Evolutionary conservation across 805 yeast genomes (phyloP).

Genomic region (Tetrapisispora taiwanensis): DNA sequence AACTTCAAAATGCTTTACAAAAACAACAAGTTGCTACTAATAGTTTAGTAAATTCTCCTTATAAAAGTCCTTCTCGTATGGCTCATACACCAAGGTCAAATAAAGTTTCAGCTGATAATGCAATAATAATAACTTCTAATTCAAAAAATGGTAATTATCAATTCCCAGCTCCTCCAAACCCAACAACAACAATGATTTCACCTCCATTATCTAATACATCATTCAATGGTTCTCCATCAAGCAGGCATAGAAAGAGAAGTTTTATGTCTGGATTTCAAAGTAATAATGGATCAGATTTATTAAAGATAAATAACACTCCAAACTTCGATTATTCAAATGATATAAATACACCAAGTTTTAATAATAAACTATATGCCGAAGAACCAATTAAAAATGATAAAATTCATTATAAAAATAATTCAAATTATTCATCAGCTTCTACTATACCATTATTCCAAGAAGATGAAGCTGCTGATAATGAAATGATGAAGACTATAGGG

Average conservation of each 20-base stretch:
- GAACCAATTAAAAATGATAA: neutral
- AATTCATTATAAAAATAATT: conserved; percentile 19
- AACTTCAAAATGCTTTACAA: conserved; percentile 18
- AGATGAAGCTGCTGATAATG: conserved; percentile 9
- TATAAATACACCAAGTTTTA: neutral
- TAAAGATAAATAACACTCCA: neutral
- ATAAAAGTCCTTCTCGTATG: conserved; percentile 4
- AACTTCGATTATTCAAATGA: neutral
- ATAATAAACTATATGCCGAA: neutral
- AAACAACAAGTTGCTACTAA: conserved; percentile 12
- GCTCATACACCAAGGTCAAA: conserved; percentile 8
- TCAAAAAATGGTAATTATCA: conserved; percentile 25
- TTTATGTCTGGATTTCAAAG: conserved; percentile 1
- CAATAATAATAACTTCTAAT: conserved; percentile 24
- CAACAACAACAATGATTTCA: conserved; percentile 16
- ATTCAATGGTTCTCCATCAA: conserved; percentile 8
- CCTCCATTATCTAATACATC: conserved; percentile 2
- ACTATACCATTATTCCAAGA: conserved; percentile 23
- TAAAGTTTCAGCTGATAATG: conserved; percentile 5
- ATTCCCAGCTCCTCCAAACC: conserved; percentile 25
- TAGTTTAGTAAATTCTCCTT: neutral
- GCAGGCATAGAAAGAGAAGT: conserved; percentile 3
- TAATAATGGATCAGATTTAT: neutral
- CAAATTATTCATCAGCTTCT: conserved; percentile 24
- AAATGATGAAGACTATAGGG: conserved; percentile 8